These are phyloP conservation scores for Amanita jacksonii DNA, from an alignment of 768 basidiomycete genomes.

Conservation along the genomic window DNA sequence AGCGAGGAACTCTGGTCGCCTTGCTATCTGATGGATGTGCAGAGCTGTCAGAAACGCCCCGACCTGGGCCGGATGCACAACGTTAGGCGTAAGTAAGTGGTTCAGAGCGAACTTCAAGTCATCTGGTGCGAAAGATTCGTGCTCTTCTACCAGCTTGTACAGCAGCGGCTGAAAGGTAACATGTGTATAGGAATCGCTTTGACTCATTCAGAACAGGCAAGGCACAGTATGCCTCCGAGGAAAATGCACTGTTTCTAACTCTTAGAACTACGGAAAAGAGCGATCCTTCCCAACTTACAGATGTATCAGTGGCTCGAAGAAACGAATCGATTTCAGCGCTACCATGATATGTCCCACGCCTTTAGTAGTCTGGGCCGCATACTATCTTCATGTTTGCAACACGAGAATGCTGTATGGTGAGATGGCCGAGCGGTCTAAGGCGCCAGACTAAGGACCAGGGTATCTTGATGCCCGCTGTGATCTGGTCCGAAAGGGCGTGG, in stretches of 20 bases:
- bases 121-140: conserved; percentile 69
- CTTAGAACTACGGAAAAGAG: too few relatives aligned
- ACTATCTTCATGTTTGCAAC: too few relatives aligned
- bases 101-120: conserved; percentile 70
- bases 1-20: conserved; percentile 65
- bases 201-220: neutral
- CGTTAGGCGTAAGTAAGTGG: conserved; percentile 60
- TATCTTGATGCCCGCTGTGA: neutral
- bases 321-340: too few relatives aligned
- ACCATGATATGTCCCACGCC: too few relatives aligned
- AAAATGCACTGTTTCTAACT: too few relatives aligned
- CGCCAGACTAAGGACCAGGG: conserved; percentile 52
- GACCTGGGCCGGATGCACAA: conserved; percentile 62
- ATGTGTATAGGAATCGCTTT: conserved; percentile 17
- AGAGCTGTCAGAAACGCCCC: conserved; percentile 87
- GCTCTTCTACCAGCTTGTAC: conserved; percentile 68
- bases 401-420: too few relatives aligned
- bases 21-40: conserved; percentile 71
- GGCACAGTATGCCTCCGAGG: too few relatives aligned
- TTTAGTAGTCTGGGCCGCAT: too few relatives aligned
- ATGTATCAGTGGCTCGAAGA: too few relatives aligned
- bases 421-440: conserved; percentile 75
- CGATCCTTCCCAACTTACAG: too few relatives aligned
- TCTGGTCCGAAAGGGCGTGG: conserved; percentile 30
- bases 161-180: conserved; percentile 68